These are phyloP conservation scores for Emmonsiellopsis sp. DNA, from an alignment of 2,329 filamentous ascomycete species.

Conservation along the genomic window DNA sequence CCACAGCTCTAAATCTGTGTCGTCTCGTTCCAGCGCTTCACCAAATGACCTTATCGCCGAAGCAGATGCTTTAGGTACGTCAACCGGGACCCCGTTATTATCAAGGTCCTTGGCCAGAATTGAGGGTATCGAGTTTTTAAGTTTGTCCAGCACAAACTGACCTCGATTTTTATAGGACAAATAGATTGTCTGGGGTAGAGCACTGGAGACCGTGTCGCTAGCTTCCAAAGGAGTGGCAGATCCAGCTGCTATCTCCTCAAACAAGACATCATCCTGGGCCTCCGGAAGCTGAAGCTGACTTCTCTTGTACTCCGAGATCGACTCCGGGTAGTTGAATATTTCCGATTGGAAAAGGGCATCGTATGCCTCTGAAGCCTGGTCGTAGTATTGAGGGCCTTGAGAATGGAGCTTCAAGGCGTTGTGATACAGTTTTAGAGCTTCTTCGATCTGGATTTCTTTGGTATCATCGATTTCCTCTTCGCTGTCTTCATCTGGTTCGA, in stretches of 20 bases:
- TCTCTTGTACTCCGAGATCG: constrained; percentile 71
- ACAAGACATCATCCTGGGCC: constrained; percentile 38
- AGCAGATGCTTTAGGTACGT: constrained; percentile 27
- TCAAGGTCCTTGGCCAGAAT: constrained; percentile 7
- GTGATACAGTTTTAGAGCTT: constrained; percentile 91
- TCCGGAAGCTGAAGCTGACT: constrained; percentile 39
- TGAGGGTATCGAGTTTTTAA: constrained; percentile 42
- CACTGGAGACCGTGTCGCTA: constrained; percentile 67
- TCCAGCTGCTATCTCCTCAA: constrained; percentile 17
- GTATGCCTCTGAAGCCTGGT: constrained; percentile 73
- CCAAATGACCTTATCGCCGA: constrained; percentile 46
- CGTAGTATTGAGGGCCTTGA: constrained; percentile 67
- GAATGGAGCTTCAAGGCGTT: constrained; percentile 83
- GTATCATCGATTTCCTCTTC: constrained; percentile 93
- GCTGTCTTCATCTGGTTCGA: constrained; percentile 82
- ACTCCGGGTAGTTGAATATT: constrained; percentile 87
- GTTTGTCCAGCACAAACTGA: constrained; percentile 75
- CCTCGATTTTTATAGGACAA: constrained; percentile 93
- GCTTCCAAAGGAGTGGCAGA: constrained; percentile 45
- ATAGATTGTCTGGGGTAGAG: constrained; percentile 79
- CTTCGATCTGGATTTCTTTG: constrained; percentile 93
- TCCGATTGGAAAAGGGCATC: constrained; percentile 78
- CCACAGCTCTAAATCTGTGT: constrained; percentile 56
- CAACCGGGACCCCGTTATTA: constrained; percentile 11
- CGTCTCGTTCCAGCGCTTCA: constrained; percentile 55